phyloP scores from a whole-genome alignment of 768 basidiomycete species.

The Tylopilus felleus region DNA sequence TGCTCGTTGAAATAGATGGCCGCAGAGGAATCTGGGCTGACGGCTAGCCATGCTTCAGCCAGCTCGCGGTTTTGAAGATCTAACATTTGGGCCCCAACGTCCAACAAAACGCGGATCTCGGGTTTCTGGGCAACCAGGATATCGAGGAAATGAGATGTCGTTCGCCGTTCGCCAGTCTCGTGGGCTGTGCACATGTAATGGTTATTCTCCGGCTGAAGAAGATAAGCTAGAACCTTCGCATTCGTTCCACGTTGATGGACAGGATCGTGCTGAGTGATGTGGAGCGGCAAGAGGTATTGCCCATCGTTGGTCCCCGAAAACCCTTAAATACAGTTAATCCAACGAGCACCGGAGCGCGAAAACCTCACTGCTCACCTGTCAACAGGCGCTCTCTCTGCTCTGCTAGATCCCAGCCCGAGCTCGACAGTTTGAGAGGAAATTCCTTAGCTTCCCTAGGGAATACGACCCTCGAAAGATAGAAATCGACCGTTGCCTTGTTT shows the following conservation, averaged over 20 bases:
- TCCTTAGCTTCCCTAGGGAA: slow-evolving; percentile 40
- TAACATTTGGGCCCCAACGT: slow-evolving; percentile 57
- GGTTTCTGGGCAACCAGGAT: slow-evolving; percentile 35
- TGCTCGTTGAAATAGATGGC: slow-evolving; percentile 33
- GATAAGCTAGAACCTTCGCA: slow-evolving; percentile 35
- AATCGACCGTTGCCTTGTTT: slow-evolving; percentile 33
- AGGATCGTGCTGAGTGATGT: slow-evolving; percentile 31
- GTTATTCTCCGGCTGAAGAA: slow-evolving; percentile 26
- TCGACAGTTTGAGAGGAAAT: slow-evolving; percentile 34
- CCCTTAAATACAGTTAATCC: slow-evolving; percentile 12
- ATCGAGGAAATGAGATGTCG: slow-evolving; percentile 21
- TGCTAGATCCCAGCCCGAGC: slow-evolving; percentile 39
- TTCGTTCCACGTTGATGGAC: slow-evolving; percentile 40
- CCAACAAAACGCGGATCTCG: slow-evolving; percentile 46
- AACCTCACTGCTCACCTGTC: slow-evolving; percentile 11
- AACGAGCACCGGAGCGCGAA: neutral
- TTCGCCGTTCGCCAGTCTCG: slow-evolving; percentile 14
- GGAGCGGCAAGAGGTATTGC: slow-evolving; percentile 36
- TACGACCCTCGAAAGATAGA: slow-evolving; percentile 36
- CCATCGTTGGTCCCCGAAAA: slow-evolving; percentile 42
- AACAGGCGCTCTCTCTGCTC: slow-evolving; percentile 15
- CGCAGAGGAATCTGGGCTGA: slow-evolving; percentile 16
- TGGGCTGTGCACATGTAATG: slow-evolving; percentile 14
- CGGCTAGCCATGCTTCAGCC: slow-evolving; percentile 39
- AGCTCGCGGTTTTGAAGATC: slow-evolving; percentile 45